A percentile compares a stretch with the other conserved stretches of the same genome.
Evolutionary conservation across 441 rosid genomes (phyloP).

Genomic region (Omphalea diandra): DNA sequence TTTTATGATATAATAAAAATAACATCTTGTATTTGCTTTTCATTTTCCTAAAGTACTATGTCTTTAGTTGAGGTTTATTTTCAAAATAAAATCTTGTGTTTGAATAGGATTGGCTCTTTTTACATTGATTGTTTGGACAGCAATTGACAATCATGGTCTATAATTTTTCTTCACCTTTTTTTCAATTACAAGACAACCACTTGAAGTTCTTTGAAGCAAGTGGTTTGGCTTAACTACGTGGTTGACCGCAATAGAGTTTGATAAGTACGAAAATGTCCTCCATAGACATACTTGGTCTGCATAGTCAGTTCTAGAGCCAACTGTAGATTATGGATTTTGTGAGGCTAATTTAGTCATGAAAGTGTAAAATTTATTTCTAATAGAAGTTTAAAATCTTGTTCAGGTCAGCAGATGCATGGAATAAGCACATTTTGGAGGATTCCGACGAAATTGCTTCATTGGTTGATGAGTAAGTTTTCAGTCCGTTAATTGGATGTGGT

Average conservation of each 20-base stretch:
- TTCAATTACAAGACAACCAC: too few relatives aligned
- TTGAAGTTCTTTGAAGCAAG: too few relatives aligned
- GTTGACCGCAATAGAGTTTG: neutral
- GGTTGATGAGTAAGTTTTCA: slow-evolving; percentile 44
- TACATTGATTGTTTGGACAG: too few relatives aligned
- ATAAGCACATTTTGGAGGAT: slow-evolving; percentile 37
- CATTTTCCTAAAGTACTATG: neutral
- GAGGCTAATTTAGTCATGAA: slow-evolving; percentile 15
- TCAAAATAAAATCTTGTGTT: too few relatives aligned
- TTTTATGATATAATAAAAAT: neutral
- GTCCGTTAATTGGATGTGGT: too few relatives aligned
- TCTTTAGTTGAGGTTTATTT: neutral
- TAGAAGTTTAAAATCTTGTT: too few relatives aligned
- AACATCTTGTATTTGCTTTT: neutral
- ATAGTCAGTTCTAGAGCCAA: too few relatives aligned
- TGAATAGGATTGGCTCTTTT: too few relatives aligned
- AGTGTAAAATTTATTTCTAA: too few relatives aligned
- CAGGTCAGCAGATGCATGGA: slow-evolving; percentile 34
- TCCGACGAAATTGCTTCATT: slow-evolving; percentile 41
- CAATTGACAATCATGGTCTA: too few relatives aligned
- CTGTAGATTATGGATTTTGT: neutral
- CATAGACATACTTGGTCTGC: neutral
- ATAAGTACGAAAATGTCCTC: neutral
- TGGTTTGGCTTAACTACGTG: too few relatives aligned
- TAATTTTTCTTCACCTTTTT: too few relatives aligned